These are phyloP conservation scores for Penicillium sp. DNA, from an alignment of 2,329 filamentous ascomycete genomes.

Conservation along the genomic window DNA sequence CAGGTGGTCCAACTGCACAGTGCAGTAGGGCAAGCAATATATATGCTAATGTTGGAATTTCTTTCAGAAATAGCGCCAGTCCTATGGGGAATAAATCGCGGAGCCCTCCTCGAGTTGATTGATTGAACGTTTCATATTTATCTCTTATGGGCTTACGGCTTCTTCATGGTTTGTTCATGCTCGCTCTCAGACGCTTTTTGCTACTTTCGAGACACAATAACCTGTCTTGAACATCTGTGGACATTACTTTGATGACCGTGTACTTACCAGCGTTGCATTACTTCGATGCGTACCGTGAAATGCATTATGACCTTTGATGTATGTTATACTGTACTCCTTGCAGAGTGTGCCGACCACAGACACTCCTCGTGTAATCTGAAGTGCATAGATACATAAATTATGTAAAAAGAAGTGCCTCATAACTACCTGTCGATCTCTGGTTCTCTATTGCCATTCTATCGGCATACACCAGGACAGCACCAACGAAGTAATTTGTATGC, in stretches of 20 bases:
- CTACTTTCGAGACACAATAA: too few species aligned
- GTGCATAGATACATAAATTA: too few species aligned
- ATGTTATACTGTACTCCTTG: not conserved
- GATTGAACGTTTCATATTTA: conserved; percentile 1
- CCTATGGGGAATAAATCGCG: conserved; percentile 27
- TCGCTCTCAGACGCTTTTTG: conserved; percentile 8
- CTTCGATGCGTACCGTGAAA: not conserved
- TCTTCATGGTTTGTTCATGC: conserved; percentile 11
- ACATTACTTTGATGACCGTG: not conserved
- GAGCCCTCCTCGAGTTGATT: conserved; percentile 27
- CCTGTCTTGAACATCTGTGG: too few species aligned
- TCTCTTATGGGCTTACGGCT: conserved; percentile 15
- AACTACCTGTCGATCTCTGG: too few species aligned
- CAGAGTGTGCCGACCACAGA: not conserved
- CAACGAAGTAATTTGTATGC: too few species aligned
- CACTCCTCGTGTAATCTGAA: not conserved
- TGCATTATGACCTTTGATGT: not conserved
- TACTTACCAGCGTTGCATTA: not conserved
- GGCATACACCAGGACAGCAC: too few species aligned
- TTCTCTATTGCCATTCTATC: too few species aligned
- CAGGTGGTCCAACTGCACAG: not conserved
- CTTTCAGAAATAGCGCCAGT: conserved; percentile 19
- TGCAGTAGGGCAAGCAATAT: not conserved
- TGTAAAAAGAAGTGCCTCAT: too few species aligned
- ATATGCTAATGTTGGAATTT: not conserved